Conservation (phyloP, 1,139 yeast genomes). For the Casaregolazyma lundiana region DNA sequence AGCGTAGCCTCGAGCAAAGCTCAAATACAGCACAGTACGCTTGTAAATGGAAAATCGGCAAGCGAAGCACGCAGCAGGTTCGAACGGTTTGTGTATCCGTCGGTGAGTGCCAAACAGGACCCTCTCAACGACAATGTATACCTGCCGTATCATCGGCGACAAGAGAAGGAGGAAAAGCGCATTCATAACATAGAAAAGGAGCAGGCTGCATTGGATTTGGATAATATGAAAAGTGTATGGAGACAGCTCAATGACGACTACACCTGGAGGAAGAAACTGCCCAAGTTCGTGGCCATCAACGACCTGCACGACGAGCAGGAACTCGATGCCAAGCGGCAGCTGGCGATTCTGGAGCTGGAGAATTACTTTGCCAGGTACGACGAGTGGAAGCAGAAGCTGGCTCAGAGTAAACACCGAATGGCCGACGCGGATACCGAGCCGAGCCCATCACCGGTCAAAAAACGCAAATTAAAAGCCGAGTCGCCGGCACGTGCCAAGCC, state of each 20-base stretch:
- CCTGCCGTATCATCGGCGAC: constrained; percentile 50
- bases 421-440: constrained; percentile 5
- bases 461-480: constrained; percentile 3
- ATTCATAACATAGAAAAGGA: constrained; percentile 57
- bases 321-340: constrained; percentile 43
- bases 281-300: constrained; percentile 50
- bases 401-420: background rate
- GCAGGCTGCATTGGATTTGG: constrained; percentile 48
- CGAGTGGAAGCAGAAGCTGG: constrained; percentile 33
- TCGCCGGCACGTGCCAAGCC: background rate
- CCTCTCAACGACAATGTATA: constrained; percentile 46
- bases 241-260: constrained; percentile 44
- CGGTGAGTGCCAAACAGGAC: constrained; percentile 30
- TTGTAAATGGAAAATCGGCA: background rate
- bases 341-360: constrained; percentile 51
- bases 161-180: constrained; percentile 63
- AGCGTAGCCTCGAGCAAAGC: background rate
- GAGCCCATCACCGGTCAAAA: background rate
- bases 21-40: background rate
- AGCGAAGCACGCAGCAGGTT: background rate
- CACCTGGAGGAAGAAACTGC: constrained; percentile 54
- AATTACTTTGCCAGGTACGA: constrained; percentile 46
- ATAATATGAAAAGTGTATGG: constrained; percentile 42
- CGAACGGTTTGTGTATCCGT: background rate
- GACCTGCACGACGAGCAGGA: constrained; percentile 47